Base-by-base conservation (phyloP, 192 early-diverging fungal species). In the Linnemannia hyalina region DNA sequence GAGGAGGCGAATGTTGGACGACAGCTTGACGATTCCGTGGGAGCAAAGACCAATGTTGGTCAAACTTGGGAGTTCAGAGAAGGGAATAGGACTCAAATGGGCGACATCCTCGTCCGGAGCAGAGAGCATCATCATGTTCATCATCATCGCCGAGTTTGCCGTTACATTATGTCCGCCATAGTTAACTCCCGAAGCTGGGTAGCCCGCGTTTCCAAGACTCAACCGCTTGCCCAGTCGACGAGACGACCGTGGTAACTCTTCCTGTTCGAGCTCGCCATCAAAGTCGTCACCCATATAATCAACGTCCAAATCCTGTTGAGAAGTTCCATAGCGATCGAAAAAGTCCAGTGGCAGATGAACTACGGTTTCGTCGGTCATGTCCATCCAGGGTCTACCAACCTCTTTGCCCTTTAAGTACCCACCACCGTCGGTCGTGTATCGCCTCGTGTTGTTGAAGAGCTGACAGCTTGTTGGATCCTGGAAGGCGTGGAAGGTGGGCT, bases 1-100 rank as follows among this genome's bases (percentile, higher is more conserved):
- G 11, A 96, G 86, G 54, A 95, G 92, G 15, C 94, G 94, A 74
- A 97, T 93, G 77, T 95, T 95, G 16, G 91, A 90, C 57, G 93
- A 93, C 36, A 97, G 82, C 70, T 84, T 83, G 26, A 93, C 90
- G 60, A 97, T 80, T 10, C 83, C 81, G 55, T 89, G 80, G 38
- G 85, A 88, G 79, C 92, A 96, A 42, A 95, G 86, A 32, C 92
- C 92, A 78, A 96, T 91, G 72, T 84, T 84, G 49, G 82, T 87
- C 29, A 89, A 57, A 46, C 81, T 89, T 15, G 82, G 85, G 16
- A 89, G 77, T 75, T 89, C 88, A 4, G 82, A 81, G 68, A 89
- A 89, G 6, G 80, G 70, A 29, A 89, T 83, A 10, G 72, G 70
- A 38, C 73, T 82, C 42, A 89, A 29, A 42, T 76, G 81, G 18